Conservation (phyloP, 1,284 basidiomycete genomes). For the Limonomyces culmigenus region DNA sequence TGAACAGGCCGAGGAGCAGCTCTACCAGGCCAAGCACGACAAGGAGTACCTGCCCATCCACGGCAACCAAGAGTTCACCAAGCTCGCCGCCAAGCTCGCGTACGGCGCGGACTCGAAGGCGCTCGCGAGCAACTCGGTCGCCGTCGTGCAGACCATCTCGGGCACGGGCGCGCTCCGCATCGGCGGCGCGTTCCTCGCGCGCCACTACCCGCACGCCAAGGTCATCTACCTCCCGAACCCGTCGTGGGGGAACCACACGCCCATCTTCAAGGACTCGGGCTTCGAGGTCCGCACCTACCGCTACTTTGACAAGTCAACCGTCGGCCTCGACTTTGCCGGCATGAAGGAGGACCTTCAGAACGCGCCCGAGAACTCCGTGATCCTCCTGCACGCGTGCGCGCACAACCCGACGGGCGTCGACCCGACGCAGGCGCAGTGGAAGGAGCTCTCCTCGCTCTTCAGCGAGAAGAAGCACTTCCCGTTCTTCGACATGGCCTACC, state of each 20-base stretch:
- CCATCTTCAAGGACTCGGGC: slow-evolving; percentile 79
- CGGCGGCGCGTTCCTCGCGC: slow-evolving; percentile 85
- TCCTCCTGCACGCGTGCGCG: slow-evolving; percentile 83
- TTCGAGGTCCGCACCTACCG: slow-evolving; percentile 86
- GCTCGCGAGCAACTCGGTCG: slow-evolving; percentile 60
- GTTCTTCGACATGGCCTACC: slow-evolving; percentile 97
- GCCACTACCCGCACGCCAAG: slow-evolving; percentile 82
- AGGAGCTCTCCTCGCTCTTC: slow-evolving; percentile 76
- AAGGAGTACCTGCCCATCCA: slow-evolving; percentile 99
- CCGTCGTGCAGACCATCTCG: slow-evolving; percentile 92
- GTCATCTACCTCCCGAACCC: slow-evolving; percentile 87
- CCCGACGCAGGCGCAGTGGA: slow-evolving; percentile 89
- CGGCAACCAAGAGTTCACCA: slow-evolving; percentile 77
- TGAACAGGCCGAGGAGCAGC: slow-evolving; percentile 62
- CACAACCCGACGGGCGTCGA: slow-evolving; percentile 99
- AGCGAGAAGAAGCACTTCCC: slow-evolving; percentile 82
- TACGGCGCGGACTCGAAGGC: slow-evolving; percentile 76
- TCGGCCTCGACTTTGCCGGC: slow-evolving; percentile 86
- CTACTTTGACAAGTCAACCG: slow-evolving; percentile 91
- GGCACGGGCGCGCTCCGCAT: slow-evolving; percentile 97
- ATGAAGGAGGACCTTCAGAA: slow-evolving; percentile 80
- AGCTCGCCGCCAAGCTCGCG: slow-evolving; percentile 81
- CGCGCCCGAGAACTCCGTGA: slow-evolving; percentile 64
- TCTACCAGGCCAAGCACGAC: slow-evolving; percentile 61
- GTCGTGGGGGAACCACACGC: slow-evolving; percentile 96